Percentiles rank a stretch among this genome's conserved stretches.
phyloP scores from a whole-genome alignment of 2,329 filamentous ascomycete species.

The Blumeriella jaapii region DNA sequence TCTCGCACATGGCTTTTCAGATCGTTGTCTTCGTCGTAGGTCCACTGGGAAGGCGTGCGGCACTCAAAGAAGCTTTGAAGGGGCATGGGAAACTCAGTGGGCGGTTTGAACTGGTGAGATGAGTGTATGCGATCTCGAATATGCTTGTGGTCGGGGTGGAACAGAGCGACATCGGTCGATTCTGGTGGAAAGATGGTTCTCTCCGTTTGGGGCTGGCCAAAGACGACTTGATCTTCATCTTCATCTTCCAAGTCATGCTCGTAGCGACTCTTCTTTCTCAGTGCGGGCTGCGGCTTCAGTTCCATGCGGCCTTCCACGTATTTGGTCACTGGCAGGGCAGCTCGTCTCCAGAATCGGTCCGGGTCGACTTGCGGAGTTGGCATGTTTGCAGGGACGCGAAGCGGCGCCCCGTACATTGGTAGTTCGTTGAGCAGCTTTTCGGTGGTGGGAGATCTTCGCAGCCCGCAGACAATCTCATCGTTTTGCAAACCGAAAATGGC shows the following conservation, averaged over 20 bases:
- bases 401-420: conserved; percentile 62
- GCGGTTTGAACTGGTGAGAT: conserved; percentile 84
- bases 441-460: conserved; percentile 61
- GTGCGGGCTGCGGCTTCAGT: conserved; percentile 52
- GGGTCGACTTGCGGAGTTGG: conserved; percentile 48
- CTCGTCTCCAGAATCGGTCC: conserved; percentile 61
- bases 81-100: conserved; percentile 86
- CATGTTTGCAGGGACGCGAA: conserved; percentile 46
- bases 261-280: conserved; percentile 71
- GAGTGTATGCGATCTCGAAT: conserved; percentile 85
- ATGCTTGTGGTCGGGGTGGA: conserved; percentile 77
- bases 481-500: conserved; percentile 74
- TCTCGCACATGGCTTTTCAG: conserved; percentile 75
- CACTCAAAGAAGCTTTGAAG: conserved; percentile 82
- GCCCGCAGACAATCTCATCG: conserved; percentile 69
- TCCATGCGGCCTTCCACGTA: conserved; percentile 74
- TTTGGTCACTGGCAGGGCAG: conserved; percentile 76
- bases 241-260: conserved; percentile 66
- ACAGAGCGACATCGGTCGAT: conserved; percentile 70
- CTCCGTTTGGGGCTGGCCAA: conserved; percentile 21
- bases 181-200: conserved; percentile 47
- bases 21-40: conserved; percentile 80
- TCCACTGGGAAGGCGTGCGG: conserved; percentile 83
- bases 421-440: conserved; percentile 72
- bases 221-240: conserved; percentile 40